Percentiles rank a stretch among this genome's conserved stretches.
These are phyloP conservation scores for Gossypium schwendimanii DNA, from an alignment of 441 rosid species.

Conservation along the genomic window DNA sequence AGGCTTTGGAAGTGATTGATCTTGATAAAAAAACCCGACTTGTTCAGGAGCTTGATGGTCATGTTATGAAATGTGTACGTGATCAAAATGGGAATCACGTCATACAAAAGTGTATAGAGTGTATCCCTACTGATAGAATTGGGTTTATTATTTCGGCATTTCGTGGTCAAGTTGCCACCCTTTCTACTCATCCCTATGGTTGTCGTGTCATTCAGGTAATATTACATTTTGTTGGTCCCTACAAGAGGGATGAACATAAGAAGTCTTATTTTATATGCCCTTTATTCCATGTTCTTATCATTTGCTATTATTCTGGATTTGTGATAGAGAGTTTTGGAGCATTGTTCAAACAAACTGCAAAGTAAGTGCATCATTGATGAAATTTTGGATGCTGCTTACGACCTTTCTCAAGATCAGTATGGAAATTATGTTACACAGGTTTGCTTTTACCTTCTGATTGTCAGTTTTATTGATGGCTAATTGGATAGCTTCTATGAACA, in stretches of 20 bases:
- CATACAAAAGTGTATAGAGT: conserved; percentile 89
- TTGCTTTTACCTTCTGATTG: conserved; percentile 10
- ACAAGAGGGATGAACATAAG: not conserved
- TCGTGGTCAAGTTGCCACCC: conserved; percentile 71
- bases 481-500: not conserved
- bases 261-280: not conserved
- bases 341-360: conserved; percentile 70
- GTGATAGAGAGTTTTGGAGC: conserved; percentile 87
- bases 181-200: conserved; percentile 94
- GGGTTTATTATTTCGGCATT: conserved; percentile 80
- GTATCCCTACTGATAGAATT: conserved; percentile 66
- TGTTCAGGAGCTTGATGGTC: conserved; percentile 82
- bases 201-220: conserved; percentile 95
- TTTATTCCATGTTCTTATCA: not conserved
- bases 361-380: conserved; percentile 83
- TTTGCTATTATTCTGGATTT: conserved; percentile 22
- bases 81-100: conserved; percentile 99
- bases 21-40: conserved; percentile 73
- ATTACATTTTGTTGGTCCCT: conserved; percentile 3
- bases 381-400: conserved; percentile 70
- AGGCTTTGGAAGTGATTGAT: conserved; percentile 98
- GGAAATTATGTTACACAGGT: conserved; percentile 99
- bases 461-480: not conserved
- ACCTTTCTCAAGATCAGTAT: conserved; percentile 94
- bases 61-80: conserved; percentile 83